Evolutionary conservation across 169 alveolate genomes (phyloP).

Genomic region (Plasmodium yoelii): DNA sequence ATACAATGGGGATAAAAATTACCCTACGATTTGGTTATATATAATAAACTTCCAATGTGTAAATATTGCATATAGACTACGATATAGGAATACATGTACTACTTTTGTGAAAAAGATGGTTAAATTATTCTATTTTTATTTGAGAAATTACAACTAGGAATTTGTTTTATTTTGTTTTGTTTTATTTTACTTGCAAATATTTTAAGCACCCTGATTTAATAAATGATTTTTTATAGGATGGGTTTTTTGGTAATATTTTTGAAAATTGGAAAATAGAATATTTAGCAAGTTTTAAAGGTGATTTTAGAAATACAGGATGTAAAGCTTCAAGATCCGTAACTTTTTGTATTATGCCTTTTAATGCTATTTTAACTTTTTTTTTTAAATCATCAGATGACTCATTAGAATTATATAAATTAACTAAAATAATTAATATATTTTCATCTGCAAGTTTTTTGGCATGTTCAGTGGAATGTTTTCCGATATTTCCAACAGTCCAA

Average conservation of each 20-base stretch:
- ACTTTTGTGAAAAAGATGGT: not conserved
- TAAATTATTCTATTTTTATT: no score
- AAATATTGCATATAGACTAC: not conserved
- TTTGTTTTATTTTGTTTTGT: conserved; percentile 12
- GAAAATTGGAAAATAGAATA: conserved; percentile 66
- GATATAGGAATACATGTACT: not conserved
- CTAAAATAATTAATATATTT: conserved; percentile 53
- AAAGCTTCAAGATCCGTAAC: conserved; percentile 49
- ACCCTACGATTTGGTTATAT: no score
- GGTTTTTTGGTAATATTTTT: conserved; percentile 44
- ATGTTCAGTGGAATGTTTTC: conserved; percentile 68
- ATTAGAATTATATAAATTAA: conserved; percentile 48
- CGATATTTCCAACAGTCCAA: conserved; percentile 64
- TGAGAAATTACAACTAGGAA: not conserved
- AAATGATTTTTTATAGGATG: conserved; percentile 47
- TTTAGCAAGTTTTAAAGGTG: conserved; percentile 36
- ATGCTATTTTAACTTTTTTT: conserved; percentile 32
- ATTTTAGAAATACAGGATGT: conserved; percentile 55
- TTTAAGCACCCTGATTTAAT: conserved; percentile 69
- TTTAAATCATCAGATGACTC: conserved; percentile 72
- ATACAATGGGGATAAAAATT: not conserved
- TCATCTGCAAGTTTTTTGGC: conserved; percentile 56
- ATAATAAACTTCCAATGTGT: no score
- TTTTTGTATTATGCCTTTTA: conserved; percentile 52
- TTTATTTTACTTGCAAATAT: conserved; percentile 40